Base-by-base conservation (phyloP, 129 eudicot species). In the Centaurea solstitialis region DNA sequence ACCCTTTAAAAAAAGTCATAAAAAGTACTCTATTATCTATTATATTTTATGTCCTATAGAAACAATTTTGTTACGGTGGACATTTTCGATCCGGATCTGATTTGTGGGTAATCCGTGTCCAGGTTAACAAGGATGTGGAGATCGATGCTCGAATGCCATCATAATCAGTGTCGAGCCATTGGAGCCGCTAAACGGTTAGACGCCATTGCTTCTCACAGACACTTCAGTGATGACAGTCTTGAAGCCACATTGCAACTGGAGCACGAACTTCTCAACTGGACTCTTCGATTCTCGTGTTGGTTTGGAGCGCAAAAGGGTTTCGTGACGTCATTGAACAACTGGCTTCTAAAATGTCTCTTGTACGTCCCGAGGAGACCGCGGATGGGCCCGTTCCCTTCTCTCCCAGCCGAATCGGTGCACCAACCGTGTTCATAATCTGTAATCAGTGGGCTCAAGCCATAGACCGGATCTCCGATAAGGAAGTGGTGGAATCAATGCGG, bases 91-190 rank as follows among this genome's bases (percentile, higher is more conserved):
- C 20, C n/a, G 17, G 79, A n/a, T 76, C 18, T 75, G 76, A 68
- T 37, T 75, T 82, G n/a, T 38, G 67, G 76, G 33, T 73, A 66
- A 69, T 76, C 5, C 20, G 62, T 71, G 28, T 76, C 41, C 80
- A 96, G 99, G 90, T 84, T 96, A 77, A 77, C 91, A 65, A 85
- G 91, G 72, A 91, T 96, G 96, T 93, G 99, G 99, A 96, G 84
- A 72, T 80, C 91, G 50, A 91, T 91, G 96, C 98, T 88, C 17
- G 93, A 91, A 37, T 93, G 99, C 83, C 99, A 96, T 82, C 99
- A 77, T 43, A 89, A 76, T 81, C 99, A 96, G 79, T 81, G 87
- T 75, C 90, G 70, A 76, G 98, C 98, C 9, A 89, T 96, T 81
- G 85, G 76, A 71, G 95, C 86, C 53, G 99, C 99, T 37, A 91